Evolutionary conservation across 2,329 filamentous ascomycete genomes (phyloP).

Genomic region (Balansia obtecta): DNA sequence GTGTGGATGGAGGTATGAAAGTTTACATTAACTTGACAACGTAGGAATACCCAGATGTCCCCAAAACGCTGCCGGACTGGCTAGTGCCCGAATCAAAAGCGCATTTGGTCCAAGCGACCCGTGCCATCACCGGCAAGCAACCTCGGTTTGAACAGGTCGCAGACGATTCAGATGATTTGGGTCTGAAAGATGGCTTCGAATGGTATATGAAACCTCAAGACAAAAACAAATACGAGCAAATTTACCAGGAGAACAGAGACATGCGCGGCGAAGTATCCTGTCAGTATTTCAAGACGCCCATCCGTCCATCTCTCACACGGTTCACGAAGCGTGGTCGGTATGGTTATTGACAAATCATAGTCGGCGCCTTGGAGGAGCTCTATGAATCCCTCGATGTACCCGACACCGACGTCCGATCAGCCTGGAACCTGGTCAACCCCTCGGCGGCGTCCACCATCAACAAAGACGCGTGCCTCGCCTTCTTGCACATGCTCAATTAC

Average conservation of each 20-base stretch:
- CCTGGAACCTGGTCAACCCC: slow-evolving; percentile 96
- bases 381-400: slow-evolving; percentile 70
- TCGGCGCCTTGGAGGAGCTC: slow-evolving; percentile 66
- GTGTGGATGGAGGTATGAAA: too few species aligned
- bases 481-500: slow-evolving; percentile 93
- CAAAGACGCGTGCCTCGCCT: slow-evolving; percentile 88
- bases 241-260: slow-evolving; percentile 87
- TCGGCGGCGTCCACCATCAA: slow-evolving; percentile 71
- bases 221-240: slow-evolving; percentile 91
- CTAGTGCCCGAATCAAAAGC: slow-evolving; percentile 91
- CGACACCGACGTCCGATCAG: slow-evolving; percentile 72
- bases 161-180: slow-evolving; percentile 68
- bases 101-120: slow-evolving; percentile 73
- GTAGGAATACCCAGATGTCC: slow-evolving; percentile 86
- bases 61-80: slow-evolving; percentile 78
- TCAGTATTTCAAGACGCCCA: slow-evolving; percentile 27
- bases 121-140: slow-evolving; percentile 67
- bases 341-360: slow-evolving; percentile 26
- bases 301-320: too few species aligned
- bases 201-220: slow-evolving; percentile 97
- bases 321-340: not conserved
- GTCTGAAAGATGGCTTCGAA: slow-evolving; percentile 92
- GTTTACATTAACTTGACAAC: not conserved
- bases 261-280: slow-evolving; percentile 73
- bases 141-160: slow-evolving; percentile 77